Base-by-base conservation (phyloP, 1,284 basidiomycete genomes). In the Kwoniella shivajii region DNA sequence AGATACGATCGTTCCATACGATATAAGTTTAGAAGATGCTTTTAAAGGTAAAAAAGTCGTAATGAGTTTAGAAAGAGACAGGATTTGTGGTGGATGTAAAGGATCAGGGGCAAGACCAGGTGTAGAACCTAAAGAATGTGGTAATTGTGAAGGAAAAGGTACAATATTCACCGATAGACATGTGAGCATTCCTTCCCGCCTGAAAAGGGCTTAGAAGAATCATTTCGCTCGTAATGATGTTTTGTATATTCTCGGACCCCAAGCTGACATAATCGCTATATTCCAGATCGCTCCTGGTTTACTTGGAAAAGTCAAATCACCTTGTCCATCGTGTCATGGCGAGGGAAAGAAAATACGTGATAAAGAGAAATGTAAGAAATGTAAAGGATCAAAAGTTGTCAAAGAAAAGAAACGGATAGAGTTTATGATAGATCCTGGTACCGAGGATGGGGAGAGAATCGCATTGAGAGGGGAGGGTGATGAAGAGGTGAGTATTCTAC, bases 321-420 rank as follows among this genome's bases (percentile, higher is more conserved):
- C 82, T 59, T 98, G 94, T 71, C 78, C 84, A 18, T 86, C 88
- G 45, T 98, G 94, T 70, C 79, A 85, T 46, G 94, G 94, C 1
- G 80, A 80, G 56, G 94, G 94, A 1, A 83, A 86, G 68, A 89
- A 86, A 67, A 76, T 95, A 37, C 85, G 88, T 54, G 92, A 95
- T 65, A 95, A 95, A 73, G 94, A 97, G 65, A 82, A 86, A 88
- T 90, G 94, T 81, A 97, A 93, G 78, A 94, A 91, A 73, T 99
- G 94, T 79, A 94, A 95, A 72, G 94, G 94, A 9, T 83, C 84
- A 53, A 89, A 88, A 74, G 89, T 86, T 0, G 83, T 88, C 42
- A 88, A 88, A 67, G 91, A 93, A 71, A 96, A 93, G 81, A 90
- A 88, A 46, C 85, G 89, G 49, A 86, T 91, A 63, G 90, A 93